phyloP scores from a whole-genome alignment of 2,329 filamentous ascomycete species.

The Bipolaris oryzae region DNA sequence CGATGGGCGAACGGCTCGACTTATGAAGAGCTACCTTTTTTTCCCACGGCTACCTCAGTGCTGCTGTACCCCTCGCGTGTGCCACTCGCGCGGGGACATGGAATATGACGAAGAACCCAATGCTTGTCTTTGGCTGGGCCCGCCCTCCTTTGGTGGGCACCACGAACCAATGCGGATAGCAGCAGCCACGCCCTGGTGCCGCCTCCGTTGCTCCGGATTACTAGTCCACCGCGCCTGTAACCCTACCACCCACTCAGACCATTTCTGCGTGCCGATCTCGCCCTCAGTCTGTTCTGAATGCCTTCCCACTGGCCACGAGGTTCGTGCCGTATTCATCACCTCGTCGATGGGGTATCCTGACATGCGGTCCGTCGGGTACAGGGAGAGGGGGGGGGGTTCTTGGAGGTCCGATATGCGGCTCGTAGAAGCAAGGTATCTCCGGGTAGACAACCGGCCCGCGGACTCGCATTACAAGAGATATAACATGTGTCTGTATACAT shows the following conservation, averaged over 20 bases:
- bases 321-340: background rate
- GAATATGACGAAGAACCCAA: constrained; percentile 38
- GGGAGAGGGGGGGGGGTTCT: constrained; percentile 8
- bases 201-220: constrained; percentile 38
- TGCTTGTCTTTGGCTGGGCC: constrained; percentile 38
- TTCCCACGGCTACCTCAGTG: constrained; percentile 12
- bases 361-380: constrained; percentile 3
- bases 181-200: constrained; percentile 17
- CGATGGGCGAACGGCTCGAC: constrained; percentile 27
- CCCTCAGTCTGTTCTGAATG: background rate
- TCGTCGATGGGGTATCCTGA: background rate
- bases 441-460: constrained; percentile 4
- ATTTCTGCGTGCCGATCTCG: constrained; percentile 16
- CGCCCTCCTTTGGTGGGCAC: constrained; percentile 23
- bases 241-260: constrained; percentile 15
- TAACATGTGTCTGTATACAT: background rate
- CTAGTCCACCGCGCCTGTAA: constrained; percentile 24
- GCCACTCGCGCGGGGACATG: constrained; percentile 38
- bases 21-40: constrained; percentile 20
- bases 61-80: constrained; percentile 34
- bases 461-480: background rate
- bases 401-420: constrained; percentile 1
- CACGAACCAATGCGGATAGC: constrained; percentile 26
- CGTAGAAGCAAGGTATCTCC: background rate
- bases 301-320: background rate